Conservation (phyloP, 495 filamentous ascomycete genomes). For the Talaromyces liani region DNA sequence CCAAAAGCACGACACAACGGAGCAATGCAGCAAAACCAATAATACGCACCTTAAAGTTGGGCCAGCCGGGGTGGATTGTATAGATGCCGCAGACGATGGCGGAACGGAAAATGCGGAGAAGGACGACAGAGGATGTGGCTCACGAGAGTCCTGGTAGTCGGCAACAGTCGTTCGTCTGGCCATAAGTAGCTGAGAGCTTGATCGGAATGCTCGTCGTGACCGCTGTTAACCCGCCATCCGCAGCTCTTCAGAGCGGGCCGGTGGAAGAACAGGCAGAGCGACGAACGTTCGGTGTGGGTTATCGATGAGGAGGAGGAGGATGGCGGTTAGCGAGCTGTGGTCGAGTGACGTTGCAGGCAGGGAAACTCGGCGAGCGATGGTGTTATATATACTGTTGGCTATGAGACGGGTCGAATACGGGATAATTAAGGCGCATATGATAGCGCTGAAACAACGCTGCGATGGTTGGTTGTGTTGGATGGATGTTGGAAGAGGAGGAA, state of each 20-base stretch:
- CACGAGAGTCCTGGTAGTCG: conserved; percentile 43
- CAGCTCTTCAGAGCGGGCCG: conserved; percentile 20
- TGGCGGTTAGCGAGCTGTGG: background rate
- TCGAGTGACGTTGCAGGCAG: background rate
- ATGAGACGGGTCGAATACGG: background rate
- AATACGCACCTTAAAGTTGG: conserved; percentile 39
- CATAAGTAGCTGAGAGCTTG: conserved; percentile 38
- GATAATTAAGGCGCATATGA: background rate
- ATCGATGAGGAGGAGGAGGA: background rate
- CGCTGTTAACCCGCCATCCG: conserved; percentile 45
- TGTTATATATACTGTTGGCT: background rate
- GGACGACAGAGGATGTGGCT: conserved; percentile 26
- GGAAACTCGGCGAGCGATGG: background rate
- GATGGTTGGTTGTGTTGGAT: conserved; percentile 1
- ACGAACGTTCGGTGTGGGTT: conserved; percentile 6
- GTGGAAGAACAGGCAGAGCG: conserved; percentile 15
- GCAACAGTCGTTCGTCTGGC: conserved; percentile 41
- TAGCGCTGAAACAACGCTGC: background rate
- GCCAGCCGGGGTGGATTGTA: conserved; percentile 23
- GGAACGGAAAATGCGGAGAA: conserved; percentile 15
- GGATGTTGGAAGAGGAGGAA: background rate
- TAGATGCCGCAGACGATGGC: conserved; percentile 18
- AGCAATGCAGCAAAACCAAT: background rate
- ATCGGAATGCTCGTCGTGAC: conserved; percentile 26
- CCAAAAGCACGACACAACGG: background rate